phyloP scores from a whole-genome alignment of 345 rosid genomes.

The Salix purpurea region DNA sequence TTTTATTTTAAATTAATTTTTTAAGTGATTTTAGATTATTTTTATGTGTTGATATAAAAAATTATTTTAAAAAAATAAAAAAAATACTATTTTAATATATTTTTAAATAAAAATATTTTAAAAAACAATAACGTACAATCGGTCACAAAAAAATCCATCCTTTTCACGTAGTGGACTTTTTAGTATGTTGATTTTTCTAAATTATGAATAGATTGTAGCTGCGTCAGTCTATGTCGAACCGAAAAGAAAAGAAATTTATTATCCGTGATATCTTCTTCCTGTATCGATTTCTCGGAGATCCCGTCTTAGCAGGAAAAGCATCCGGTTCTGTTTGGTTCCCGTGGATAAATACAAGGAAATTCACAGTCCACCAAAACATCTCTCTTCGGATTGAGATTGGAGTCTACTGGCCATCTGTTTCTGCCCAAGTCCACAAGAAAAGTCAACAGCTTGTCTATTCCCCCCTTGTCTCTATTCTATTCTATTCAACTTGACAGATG shows the following conservation, averaged over 20 bases:
- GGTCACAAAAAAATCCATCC: too few relatives aligned
- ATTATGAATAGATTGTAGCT: too few relatives aligned
- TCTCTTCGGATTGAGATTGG: neutral
- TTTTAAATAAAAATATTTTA: too few relatives aligned
- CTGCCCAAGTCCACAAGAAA: neutral
- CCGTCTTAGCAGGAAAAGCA: neutral
- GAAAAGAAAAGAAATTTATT: neutral
- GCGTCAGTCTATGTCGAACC: neutral
- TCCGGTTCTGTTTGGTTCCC: neutral
- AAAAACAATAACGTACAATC: too few relatives aligned
- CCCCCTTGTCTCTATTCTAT: neutral
- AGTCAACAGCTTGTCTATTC: neutral
- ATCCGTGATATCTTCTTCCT: too few relatives aligned
- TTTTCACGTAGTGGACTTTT: too few relatives aligned
- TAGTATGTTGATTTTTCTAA: too few relatives aligned
- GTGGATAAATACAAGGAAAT: neutral
- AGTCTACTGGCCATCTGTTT: neutral
- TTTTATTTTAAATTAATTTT: too few relatives aligned
- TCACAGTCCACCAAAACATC: neutral
- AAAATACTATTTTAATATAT: too few relatives aligned
- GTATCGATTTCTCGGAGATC: neutral
- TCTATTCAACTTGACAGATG: neutral
- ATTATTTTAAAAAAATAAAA: too few relatives aligned
- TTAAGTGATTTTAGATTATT: too few relatives aligned
- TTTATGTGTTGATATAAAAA: too few relatives aligned